A percentile compares a stretch with the other conserved stretches of the same genome.
These are phyloP conservation scores for Rhizophagus clarus DNA, from an alignment of 192 early-diverging fungal species.

Conservation along the genomic window DNA sequence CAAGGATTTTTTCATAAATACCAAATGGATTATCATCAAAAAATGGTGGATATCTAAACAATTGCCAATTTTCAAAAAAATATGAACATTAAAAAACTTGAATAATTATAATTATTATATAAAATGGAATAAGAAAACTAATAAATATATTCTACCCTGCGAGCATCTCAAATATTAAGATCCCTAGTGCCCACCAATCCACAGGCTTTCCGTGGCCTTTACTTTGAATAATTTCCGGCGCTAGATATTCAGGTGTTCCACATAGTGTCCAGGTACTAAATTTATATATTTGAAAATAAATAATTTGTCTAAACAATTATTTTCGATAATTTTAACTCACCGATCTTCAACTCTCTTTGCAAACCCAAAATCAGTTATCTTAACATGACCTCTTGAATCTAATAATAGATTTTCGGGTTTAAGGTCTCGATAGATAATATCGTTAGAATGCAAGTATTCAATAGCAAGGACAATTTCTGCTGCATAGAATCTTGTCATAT, in stretches of 20 bases:
- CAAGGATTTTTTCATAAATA: conserved; percentile 98
- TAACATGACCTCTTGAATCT: conserved; percentile 89
- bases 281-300: not conserved
- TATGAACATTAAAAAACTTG: not conserved
- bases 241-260: conserved; percentile 97
- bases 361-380: conserved; percentile 98
- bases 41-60: conserved; percentile 83
- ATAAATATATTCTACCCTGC: conserved; percentile 64
- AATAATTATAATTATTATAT: not conserved
- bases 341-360: conserved; percentile 84
- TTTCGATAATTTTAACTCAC: conserved; percentile 27
- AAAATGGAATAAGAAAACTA: not conserved
- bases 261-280: conserved; percentile 96
- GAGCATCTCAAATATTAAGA: conserved; percentile 98
- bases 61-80: not conserved
- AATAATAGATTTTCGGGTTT: conserved; percentile 92
- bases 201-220: conserved; percentile 97
- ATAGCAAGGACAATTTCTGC: conserved; percentile 95
- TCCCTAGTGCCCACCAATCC: conserved; percentile 99
- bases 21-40: conserved; percentile 98
- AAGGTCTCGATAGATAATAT: conserved; percentile 97
- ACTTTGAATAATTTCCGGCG: conserved; percentile 96
- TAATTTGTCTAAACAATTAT: not conserved
- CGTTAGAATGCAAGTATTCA: conserved; percentile 88
- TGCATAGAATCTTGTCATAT: conserved; percentile 95